These are phyloP conservation scores for Boletellus deceptivus DNA, from an alignment of 1,284 basidiomycete species.

Conservation along the genomic window DNA sequence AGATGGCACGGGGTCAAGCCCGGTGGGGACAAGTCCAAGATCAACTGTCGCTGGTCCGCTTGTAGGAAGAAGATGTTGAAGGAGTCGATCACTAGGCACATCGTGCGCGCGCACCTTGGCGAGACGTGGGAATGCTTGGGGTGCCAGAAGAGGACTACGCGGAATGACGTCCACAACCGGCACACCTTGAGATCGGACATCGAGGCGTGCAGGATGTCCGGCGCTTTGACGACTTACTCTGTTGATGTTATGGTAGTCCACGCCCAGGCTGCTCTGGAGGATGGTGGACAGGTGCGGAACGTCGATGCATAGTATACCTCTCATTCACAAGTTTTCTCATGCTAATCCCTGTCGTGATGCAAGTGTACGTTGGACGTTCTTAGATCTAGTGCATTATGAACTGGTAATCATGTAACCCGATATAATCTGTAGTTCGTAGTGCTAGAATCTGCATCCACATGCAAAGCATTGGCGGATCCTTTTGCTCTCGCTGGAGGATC, in stretches of 20 bases:
- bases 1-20: slow-evolving; percentile 18
- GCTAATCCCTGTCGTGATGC: too few relatives aligned
- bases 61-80: slow-evolving; percentile 17
- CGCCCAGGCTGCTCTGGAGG: slow-evolving; percentile 7
- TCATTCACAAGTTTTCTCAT: too few relatives aligned
- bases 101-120: slow-evolving; percentile 13
- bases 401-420: too few relatives aligned
- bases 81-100: slow-evolving; percentile 20
- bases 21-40: slow-evolving; percentile 12
- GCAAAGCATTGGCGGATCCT: too few relatives aligned
- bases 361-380: too few relatives aligned
- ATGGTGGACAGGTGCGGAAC: neutral
- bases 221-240: slow-evolving; percentile 12
- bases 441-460: too few relatives aligned
- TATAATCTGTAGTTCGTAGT: too few relatives aligned
- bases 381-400: too few relatives aligned
- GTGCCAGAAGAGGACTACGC: slow-evolving; percentile 6
- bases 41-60: slow-evolving; percentile 13
- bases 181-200: slow-evolving; percentile 5
- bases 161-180: slow-evolving; percentile 8
- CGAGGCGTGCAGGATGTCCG: slow-evolving; percentile 7
- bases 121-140: slow-evolving; percentile 17
- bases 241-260: slow-evolving; percentile 2
- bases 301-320: neutral
- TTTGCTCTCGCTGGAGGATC: too few relatives aligned